Base-by-base conservation (phyloP, 2,329 filamentous ascomycete genomes). In the Stromatinia cepivora region DNA sequence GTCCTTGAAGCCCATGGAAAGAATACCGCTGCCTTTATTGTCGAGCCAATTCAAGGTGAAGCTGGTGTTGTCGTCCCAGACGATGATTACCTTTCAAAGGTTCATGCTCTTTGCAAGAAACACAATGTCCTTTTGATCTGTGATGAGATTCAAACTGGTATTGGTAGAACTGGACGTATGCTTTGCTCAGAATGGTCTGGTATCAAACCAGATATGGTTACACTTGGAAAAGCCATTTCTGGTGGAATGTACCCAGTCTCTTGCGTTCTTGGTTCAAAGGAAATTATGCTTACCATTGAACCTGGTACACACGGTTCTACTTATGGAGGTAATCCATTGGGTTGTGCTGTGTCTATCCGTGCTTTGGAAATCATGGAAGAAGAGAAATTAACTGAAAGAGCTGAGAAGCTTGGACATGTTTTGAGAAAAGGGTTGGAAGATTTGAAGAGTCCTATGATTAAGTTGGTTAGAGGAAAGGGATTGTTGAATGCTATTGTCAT, bases 181-280 rank as follows among this genome's bases (percentile, higher is more conserved):
- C 88, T 99, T 67, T 97, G 93, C 85, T 91, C 92, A 77, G 89
- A 99, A 82, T 98, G 95, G 94, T 90, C 92, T 69, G 92, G 90
- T 75, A 93, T 99, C 84, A 96, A 94, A 84, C 95, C 94, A 52
- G 95, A 99, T 79, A 86, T 99, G 77, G 91, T 99, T 34, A 90
- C 97, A 61, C 88, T 99, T 46, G 95, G 95, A 78, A 99, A 99
- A 84, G 95, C 95, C 75, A 97, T 99, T 79, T 97, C 93, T 46
- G 95, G 95, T 73, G 95, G 95, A 80, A 95, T 98, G 91, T 99
- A 99, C 82, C 95, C 95, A n/a, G 95, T 99, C 70, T 97, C 93
- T 71, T 93, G 90, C 76, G 94, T 99, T 62, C 85, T 99, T 66
- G 90, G 91, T 72, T 89, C 89, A 76, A 93, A 91, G 82, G 94